Base-by-base conservation (phyloP, 139 green algal genomes). In the Nannochloris sp. region DNA sequence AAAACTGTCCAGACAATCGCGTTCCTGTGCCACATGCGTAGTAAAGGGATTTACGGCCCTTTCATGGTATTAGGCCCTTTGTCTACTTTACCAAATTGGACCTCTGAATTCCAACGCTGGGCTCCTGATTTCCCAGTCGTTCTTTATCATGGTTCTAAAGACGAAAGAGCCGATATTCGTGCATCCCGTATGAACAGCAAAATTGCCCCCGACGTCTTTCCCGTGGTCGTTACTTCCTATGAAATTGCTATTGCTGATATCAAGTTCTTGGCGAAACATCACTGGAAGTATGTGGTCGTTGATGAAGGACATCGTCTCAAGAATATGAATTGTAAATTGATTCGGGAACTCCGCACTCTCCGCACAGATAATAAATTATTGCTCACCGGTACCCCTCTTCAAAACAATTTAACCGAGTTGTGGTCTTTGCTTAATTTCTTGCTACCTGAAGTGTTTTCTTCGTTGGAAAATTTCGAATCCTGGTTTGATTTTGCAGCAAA, bases 371-470 rank as follows among this genome's bases (percentile, higher is more conserved):
- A 92, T 75, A 88, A 89, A 68, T 80, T 98, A 64, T 84, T 99
- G 62, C 86, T 99, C 7, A 95, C 94, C 39, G 93, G 89, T 62
- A 99, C 95, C 0, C 95, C 95, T 15, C 81, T 99, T 60, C 95
- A 99, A 76, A 99, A 99, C 86, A 97, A 97, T 76, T 83, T 98
- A 48, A 58, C 67, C 12, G 95, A 99, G 84, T 81, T 99, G 60
- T 99, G 93, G 93, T 91, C 79, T 27, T 80, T 99, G 53, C 82
- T 99, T 44, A 98, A 97, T 82, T 99, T 98, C 83, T 74, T 98
- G 61, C 82, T 98, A 67, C 91, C 95, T 4, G 78, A 96, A 34
- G 76, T 96, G 27, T 99, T 97, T 74, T 72, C 39, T 48, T 81
- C 63, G 48, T 72, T 96, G 36, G 68, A 74, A 2, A 79, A 93